A percentile compares a stretch with the other conserved stretches of the same genome.
phyloP scores from a whole-genome alignment of 805 yeast species.

The Starmerella bacillaris region DNA sequence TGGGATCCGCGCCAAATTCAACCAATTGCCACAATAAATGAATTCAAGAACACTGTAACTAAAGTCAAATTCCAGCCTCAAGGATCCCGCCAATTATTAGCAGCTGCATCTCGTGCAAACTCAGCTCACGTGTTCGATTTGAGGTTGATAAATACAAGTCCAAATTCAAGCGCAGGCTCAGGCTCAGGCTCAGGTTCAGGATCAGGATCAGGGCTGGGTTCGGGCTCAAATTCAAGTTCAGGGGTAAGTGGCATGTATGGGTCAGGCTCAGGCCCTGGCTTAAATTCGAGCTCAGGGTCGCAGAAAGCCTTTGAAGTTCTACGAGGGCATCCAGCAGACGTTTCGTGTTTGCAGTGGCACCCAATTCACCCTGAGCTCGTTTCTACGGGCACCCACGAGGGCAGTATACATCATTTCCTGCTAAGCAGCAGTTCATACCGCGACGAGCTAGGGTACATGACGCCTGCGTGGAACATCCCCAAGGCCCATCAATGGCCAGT shows the following conservation, averaged over 20 bases:
- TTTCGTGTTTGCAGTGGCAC: conserved; percentile 80
- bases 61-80: conserved; percentile 69
- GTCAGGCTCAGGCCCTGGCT: no score
- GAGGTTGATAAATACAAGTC: no score
- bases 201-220: no score
- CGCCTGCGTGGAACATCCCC: conserved; percentile 38
- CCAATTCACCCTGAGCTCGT: conserved; percentile 67
- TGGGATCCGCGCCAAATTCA: conserved; percentile 81
- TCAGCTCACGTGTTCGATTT: conserved; percentile 78
- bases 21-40: conserved; percentile 66
- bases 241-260: no score
- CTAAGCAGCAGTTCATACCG: conserved; percentile 29
- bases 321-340: conserved; percentile 66
- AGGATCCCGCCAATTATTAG: conserved; percentile 54
- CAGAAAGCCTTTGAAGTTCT: conserved; percentile 26
- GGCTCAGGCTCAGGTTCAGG: no score
- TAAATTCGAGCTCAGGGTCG: not conserved
- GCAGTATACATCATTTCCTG: conserved; percentile 61
- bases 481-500: conserved; percentile 90
- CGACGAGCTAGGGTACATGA: conserved; percentile 19
- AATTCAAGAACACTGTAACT: conserved; percentile 87
- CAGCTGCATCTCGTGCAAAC: conserved; percentile 76
- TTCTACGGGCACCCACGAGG: conserved; percentile 78
- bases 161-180: no score
- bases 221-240: no score